Base-by-base conservation (phyloP, 768 basidiomycete genomes). In the Hortiboletus campestris region DNA sequence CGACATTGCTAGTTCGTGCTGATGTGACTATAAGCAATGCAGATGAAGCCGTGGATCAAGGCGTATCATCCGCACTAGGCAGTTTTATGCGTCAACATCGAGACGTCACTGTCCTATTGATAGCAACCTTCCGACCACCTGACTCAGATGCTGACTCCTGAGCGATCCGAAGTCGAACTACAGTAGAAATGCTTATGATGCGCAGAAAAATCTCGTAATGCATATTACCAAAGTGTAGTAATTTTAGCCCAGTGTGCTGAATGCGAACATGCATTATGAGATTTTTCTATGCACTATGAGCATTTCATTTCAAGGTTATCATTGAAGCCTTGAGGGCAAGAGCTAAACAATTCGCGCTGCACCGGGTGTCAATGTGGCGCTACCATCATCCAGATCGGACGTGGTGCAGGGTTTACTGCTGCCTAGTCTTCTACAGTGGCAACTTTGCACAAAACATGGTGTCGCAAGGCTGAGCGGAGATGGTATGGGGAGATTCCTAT, bases 101-200 rank as follows among this genome's bases (percentile, higher is more conserved):
- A n/a, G n/a, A n/a, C n/a, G n/a, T 62, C 54, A 58, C 59, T 22
- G 45, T n/a, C 14, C 55, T 64, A 63, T 64, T 53, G 42, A 66
- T 63, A 57, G 46, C 31, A 28, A 35, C 36, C 6, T 14, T 31
- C 25, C 38, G 6, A 19, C n/a, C 56, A 42, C 47, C 61, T 51
- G 61, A 53, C 50, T 10, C 6, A 39, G 31, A 22, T 11, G 28
- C 29, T 16, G n/a, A n/a, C n/a, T n/a, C n/a, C n/a, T n/a, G 45
- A 32, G 36, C 28, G 43, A 25, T 34, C 25, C 46, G 45, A 55
- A 44, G 14, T 41, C 17, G 22, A 46, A 25, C 25, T 4, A 25
- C 25, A 25, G 25, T 5, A 25, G 25, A 5, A 25, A 25, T 5
- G 25, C 25, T 25, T 6, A 25, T 25, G 6, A 25, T 4, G 25